Evolutionary conservation across 495 filamentous ascomycete species (phyloP).

Genomic region (Zalerion maritima): DNA sequence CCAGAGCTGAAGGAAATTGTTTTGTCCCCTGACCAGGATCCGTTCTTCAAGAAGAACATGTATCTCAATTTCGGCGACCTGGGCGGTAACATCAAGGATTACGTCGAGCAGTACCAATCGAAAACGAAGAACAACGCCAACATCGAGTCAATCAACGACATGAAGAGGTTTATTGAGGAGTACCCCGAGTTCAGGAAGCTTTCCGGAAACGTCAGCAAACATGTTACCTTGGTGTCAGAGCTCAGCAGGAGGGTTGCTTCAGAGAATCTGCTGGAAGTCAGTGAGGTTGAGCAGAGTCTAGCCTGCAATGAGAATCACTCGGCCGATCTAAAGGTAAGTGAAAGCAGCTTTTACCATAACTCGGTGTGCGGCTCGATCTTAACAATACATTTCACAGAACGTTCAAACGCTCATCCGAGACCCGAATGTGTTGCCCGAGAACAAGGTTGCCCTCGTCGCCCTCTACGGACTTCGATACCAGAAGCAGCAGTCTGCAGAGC

Average conservation of each 20-base stretch:
- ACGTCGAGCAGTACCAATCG: slow-evolving; percentile 92
- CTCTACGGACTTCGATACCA: slow-evolving; percentile 88
- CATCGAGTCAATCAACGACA: slow-evolving; percentile 91
- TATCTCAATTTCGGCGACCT: slow-evolving; percentile 96
- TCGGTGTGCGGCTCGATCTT: slow-evolving; percentile 4
- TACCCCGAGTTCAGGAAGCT: slow-evolving; percentile 95
- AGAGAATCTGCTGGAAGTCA: slow-evolving; percentile 79
- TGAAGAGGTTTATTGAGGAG: slow-evolving; percentile 98
- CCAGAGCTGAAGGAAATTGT: slow-evolving; percentile 92
- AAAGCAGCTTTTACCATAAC: slow-evolving; percentile 2
- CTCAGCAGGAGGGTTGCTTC: slow-evolving; percentile 73
- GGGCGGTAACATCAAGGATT: slow-evolving; percentile 95
- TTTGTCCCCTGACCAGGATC: slow-evolving; percentile 91
- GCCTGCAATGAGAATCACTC: slow-evolving; percentile 93
- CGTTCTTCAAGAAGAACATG: slow-evolving; percentile 99
- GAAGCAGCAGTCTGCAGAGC: slow-evolving; percentile 62
- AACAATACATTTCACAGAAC: slow-evolving; percentile 34
- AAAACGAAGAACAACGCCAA: slow-evolving; percentile 87
- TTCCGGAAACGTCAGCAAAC: slow-evolving; percentile 95
- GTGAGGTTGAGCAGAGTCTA: slow-evolving; percentile 90
- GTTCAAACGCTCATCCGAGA: slow-evolving; percentile 73
- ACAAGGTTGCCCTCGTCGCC: slow-evolving; percentile 77
- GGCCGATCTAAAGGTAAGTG: slow-evolving; percentile 63
- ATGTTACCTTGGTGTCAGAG: slow-evolving; percentile 90
- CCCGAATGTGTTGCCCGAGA: slow-evolving; percentile 54